phyloP scores from a whole-genome alignment of 2,329 filamentous ascomycete genomes.

The Tolypocladium inflatum region DNA sequence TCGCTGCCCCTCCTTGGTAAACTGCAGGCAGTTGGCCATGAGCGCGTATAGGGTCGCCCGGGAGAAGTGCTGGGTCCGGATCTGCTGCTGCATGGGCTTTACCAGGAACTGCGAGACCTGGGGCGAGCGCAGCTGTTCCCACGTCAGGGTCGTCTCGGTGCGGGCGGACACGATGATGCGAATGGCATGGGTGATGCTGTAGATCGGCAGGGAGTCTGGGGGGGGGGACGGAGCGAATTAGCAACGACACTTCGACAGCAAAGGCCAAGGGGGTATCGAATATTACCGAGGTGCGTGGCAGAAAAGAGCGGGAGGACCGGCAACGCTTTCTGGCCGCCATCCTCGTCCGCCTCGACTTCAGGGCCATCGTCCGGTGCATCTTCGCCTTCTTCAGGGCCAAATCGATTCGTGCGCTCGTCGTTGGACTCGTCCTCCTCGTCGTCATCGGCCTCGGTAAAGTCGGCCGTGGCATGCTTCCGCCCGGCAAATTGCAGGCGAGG shows the following conservation, averaged over 20 bases:
- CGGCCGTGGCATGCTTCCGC: constrained; percentile 46
- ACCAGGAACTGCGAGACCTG: constrained; percentile 93
- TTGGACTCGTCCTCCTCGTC: constrained; percentile 36
- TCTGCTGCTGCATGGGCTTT: constrained; percentile 90
- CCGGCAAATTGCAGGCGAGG: constrained; percentile 15
- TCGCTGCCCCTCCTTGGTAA: constrained; percentile 74
- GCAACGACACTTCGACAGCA: neutral
- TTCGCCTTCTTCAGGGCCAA: constrained; percentile 33
- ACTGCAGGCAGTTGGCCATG: constrained; percentile 90
- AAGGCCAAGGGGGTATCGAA: neutral
- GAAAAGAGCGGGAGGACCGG: constrained; percentile 69
- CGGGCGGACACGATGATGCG: constrained; percentile 73
- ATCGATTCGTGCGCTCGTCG: constrained; percentile 18
- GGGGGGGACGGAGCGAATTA: constrained; percentile 2
- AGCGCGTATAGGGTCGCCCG: constrained; percentile 81
- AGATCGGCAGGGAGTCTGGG: constrained; percentile 75
- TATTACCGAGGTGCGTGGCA: constrained; percentile 61
- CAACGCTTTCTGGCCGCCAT: constrained; percentile 19
- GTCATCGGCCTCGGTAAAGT: constrained; percentile 56
- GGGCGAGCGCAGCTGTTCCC: constrained; percentile 92
- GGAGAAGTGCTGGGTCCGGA: constrained; percentile 73
- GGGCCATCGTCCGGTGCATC: constrained; percentile 36
- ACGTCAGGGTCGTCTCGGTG: constrained; percentile 85
- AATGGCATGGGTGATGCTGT: constrained; percentile 83
- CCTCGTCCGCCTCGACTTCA: constrained; percentile 35